Percentiles rank a stretch among this genome's conserved stretches.
Conservation (phyloP, 129 eudicot genomes). For the Arctium minus region DNA sequence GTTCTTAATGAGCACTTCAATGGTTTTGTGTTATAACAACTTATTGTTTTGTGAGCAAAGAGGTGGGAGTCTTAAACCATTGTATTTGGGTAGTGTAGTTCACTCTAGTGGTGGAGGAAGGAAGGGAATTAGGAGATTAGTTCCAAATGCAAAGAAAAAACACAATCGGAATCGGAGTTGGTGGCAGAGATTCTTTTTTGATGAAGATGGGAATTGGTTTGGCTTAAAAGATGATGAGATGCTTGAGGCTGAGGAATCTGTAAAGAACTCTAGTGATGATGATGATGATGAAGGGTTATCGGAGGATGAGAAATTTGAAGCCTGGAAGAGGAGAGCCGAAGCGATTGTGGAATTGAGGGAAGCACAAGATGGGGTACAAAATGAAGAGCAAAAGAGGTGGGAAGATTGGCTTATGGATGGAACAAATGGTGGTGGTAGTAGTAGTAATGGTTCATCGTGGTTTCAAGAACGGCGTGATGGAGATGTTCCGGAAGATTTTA, state of each 20-base stretch:
- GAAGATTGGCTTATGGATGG: conserved; percentile 93
- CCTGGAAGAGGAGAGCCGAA: conserved; percentile 88
- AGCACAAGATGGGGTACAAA: conserved; percentile 72
- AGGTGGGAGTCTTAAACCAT: conserved; percentile 16
- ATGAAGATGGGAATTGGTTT: conserved; percentile 87
- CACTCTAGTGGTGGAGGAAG: conserved; percentile 28
- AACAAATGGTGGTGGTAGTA: conserved; percentile 20
- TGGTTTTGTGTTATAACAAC: conserved; percentile 47
- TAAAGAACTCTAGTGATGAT: conserved; percentile 15
- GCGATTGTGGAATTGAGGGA: conserved; percentile 87
- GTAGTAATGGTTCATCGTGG: conserved; percentile 44
- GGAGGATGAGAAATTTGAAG: conserved; percentile 80
- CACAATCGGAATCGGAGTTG: conserved; percentile 48
- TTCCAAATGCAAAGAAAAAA: conserved; percentile 62
- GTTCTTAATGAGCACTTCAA: conserved; percentile 91
- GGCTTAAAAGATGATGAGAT: conserved; percentile 76
- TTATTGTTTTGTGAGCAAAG: conserved; percentile 33
- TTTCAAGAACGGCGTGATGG: conserved; percentile 31
- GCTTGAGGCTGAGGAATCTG: conserved; percentile 52
- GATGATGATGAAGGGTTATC: conserved; percentile 47
- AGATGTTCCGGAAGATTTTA: conserved; percentile 43
- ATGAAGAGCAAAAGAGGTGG: conserved; percentile 81
- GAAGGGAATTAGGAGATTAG: conserved; percentile 35
- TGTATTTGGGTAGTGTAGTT: conserved; percentile 24
- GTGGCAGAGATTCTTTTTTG: conserved; percentile 86